These are phyloP conservation scores for Chlorencoelia australis DNA, from an alignment of 2,329 filamentous ascomycete genomes.

Conservation along the genomic window DNA sequence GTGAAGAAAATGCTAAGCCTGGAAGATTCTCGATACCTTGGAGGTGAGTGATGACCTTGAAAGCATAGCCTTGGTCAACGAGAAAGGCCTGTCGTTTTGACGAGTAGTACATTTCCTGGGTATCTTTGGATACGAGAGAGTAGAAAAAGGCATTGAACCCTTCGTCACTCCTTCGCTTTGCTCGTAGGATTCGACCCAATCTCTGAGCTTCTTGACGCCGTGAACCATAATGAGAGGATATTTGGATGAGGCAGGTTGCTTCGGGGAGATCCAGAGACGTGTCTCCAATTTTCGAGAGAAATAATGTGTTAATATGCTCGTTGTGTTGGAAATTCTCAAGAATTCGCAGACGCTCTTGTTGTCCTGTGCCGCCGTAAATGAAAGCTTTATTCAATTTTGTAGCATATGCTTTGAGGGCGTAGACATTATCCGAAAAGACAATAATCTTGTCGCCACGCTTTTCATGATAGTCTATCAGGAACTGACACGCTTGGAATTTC, in stretches of 20 bases:
- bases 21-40: slow-evolving; percentile 81
- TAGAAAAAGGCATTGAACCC: slow-evolving; percentile 99
- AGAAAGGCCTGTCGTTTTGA: slow-evolving; percentile 94
- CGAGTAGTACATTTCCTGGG: slow-evolving; percentile 95
- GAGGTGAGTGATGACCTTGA: slow-evolving; percentile 96
- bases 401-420: slow-evolving; percentile 79
- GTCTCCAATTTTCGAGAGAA: slow-evolving; percentile 94
- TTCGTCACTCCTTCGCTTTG: slow-evolving; percentile 92
- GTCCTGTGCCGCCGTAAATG: slow-evolving; percentile 73
- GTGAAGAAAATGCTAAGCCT: slow-evolving; percentile 68
- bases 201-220: slow-evolving; percentile 94
- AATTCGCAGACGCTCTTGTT: slow-evolving; percentile 81
- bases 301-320: slow-evolving; percentile 79
- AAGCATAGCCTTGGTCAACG: slow-evolving; percentile 95
- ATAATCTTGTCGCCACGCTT: slow-evolving; percentile 93
- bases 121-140: slow-evolving; percentile 93
- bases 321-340: slow-evolving; percentile 95
- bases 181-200: slow-evolving; percentile 83
- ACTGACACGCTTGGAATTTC: slow-evolving; percentile 96
- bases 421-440: slow-evolving; percentile 96
- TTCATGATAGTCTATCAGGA: slow-evolving; percentile 97
- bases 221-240: slow-evolving; percentile 94
- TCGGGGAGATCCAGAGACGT: slow-evolving; percentile 96
- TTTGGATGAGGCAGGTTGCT: slow-evolving; percentile 93
- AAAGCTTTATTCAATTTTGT: slow-evolving; percentile 75